These are phyloP conservation scores for Cyclostephanos invisitatus DNA, from an alignment of 108 stramenopile species.

Conservation along the genomic window DNA sequence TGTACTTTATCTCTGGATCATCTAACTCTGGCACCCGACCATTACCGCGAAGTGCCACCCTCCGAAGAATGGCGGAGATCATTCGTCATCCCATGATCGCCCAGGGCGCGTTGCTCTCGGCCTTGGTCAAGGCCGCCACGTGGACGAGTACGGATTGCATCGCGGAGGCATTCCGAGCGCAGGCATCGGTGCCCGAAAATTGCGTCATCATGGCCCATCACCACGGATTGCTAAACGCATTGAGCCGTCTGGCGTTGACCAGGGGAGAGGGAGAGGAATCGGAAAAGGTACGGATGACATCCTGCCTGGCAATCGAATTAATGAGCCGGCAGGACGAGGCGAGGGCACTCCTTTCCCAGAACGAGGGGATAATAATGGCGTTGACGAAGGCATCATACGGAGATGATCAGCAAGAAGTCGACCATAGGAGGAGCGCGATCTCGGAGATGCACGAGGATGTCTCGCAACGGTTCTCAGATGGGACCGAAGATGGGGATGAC, in stretches of 20 bases:
- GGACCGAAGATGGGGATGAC: slow-evolving; percentile 14
- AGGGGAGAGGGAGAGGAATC: slow-evolving; percentile 37
- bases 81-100: slow-evolving; percentile 53
- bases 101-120: slow-evolving; percentile 56
- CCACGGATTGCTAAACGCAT: slow-evolving; percentile 53
- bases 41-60: slow-evolving; percentile 33
- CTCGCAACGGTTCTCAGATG: slow-evolving; percentile 12
- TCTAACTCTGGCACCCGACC: neutral
- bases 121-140: slow-evolving; percentile 53
- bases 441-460: slow-evolving; percentile 27
- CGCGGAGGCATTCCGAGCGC: slow-evolving; percentile 44
- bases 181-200: slow-evolving; percentile 11
- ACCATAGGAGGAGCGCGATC: slow-evolving; percentile 20
- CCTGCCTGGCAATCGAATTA: slow-evolving; percentile 51
- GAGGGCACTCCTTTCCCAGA: slow-evolving; percentile 39
- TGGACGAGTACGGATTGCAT: slow-evolving; percentile 59
- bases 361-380: slow-evolving; percentile 64
- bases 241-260: slow-evolving; percentile 49
- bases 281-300: slow-evolving; percentile 45
- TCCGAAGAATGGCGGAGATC: slow-evolving; percentile 60
- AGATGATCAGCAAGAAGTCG: slow-evolving; percentile 20
- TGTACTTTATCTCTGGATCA: neutral
- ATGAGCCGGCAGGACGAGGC: slow-evolving; percentile 51
- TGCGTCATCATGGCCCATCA: slow-evolving; percentile 54
- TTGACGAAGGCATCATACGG: slow-evolving; percentile 56